Base-by-base conservation (phyloP, 2,329 filamentous ascomycete species). In the Ascochyta rabiei region DNA sequence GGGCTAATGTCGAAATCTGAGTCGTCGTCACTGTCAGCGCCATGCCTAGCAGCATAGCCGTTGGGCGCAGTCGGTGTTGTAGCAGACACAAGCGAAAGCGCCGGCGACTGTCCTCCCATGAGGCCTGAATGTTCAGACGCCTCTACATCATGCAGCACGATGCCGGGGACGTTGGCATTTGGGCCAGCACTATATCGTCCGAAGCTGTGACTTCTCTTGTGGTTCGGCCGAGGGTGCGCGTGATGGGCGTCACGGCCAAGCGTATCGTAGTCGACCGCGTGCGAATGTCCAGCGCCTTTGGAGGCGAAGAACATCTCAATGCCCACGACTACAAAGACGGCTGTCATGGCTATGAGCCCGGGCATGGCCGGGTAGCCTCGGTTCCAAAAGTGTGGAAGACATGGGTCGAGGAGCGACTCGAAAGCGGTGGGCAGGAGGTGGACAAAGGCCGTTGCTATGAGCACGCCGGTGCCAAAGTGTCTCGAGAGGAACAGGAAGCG, bases 281-380 rank as follows among this genome's bases (percentile, higher is more conserved):
- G 85, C 42, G 81, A 79, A 68, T 87, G 85, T 15, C 80, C 80
- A 8, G 84, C 85, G 5, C 86, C 86, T 69, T 83, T 82, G 48
- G 88, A 89, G 0, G 91, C 92, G 63, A 98, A 87, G 72, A 92
- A 91, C 77, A 95, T 96, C 75, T 98, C 93, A 47, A 97, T 83
- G 2, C 86, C 84, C 6, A 96, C 90, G 3, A 97, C 92, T 4
- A 89, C 79, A 55, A 78, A 76, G 18, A 78, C 75, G 0, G 75
- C 66, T 4, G 63, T 62, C 74, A 76, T 76, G 41, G 74, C 74
- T 44, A 76, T 69, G 7, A 76, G 54, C 9, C 74, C 74, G 6
- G 74, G 71, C 71, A 75, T 75, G 45, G 74, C 70, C 50, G 73
- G 57, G 46, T 76, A 76, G 48, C 71, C 67, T n/a, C 68, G 46